These are phyloP conservation scores for Niveomyces coronatus DNA, from an alignment of 2,329 filamentous ascomycete genomes.

Conservation along the genomic window DNA sequence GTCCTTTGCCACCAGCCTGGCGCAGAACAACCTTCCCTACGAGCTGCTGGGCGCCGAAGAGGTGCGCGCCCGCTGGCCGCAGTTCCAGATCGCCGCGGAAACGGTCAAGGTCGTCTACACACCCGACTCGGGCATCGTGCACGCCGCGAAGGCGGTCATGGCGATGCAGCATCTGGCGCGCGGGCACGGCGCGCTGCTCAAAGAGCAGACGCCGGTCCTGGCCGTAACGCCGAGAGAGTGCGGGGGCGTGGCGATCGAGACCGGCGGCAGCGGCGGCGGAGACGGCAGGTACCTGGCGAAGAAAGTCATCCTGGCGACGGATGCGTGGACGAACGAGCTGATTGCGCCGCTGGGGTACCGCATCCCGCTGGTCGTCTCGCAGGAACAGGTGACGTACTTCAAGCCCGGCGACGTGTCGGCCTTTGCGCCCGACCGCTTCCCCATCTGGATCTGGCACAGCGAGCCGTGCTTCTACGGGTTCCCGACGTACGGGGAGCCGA, in stretches of 20 bases:
- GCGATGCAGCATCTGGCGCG: constrained; percentile 11
- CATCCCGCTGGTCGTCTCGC: constrained; percentile 17
- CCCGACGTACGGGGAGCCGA: constrained; percentile 12
- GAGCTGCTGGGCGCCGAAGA: constrained; percentile 13
- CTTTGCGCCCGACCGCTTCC: constrained; percentile 8
- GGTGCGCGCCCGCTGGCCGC: constrained; percentile 14
- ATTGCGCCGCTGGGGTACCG: constrained; percentile 7
- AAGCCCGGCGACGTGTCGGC: constrained; percentile 5
- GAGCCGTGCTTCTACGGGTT: constrained; percentile 12
- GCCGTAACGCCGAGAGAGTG: constrained; percentile 1
- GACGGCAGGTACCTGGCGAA: constrained; percentile 3
- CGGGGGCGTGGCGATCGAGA: constrained; percentile 6
- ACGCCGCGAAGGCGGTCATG: constrained; percentile 10
- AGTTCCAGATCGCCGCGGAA: constrained; percentile 12
- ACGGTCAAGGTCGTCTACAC: constrained; percentile 15
- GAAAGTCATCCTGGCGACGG: constrained; percentile 11
- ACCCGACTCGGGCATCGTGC: constrained; percentile 15
- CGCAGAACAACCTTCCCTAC: constrained; percentile 12
- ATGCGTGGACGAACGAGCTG: constrained; percentile 12
- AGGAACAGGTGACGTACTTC: constrained; percentile 13
- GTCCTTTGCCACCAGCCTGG: constrained; percentile 3
- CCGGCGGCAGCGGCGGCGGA: too few species aligned
- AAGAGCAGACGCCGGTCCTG: constrained; percentile 7
- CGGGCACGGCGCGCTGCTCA: constrained; percentile 5
- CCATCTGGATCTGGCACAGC: constrained; percentile 11